Conservation (phyloP, 805 yeast genomes). For the Candida nanaspora region DNA sequence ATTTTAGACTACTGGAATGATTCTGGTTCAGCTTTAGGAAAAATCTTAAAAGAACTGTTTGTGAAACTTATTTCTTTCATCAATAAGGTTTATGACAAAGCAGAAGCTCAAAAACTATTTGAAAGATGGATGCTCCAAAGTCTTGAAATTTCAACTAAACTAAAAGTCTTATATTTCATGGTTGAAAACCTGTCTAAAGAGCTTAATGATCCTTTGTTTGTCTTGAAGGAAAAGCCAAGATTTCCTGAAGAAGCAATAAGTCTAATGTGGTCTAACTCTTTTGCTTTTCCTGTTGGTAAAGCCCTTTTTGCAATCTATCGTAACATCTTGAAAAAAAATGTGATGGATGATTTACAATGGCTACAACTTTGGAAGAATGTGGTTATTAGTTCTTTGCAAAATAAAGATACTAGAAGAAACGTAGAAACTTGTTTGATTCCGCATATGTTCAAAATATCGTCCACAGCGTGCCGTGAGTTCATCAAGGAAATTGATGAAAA, state of each 20-base stretch:
- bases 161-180: slow-evolving; percentile 56
- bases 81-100: slow-evolving; percentile 16
- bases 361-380: slow-evolving; percentile 41
- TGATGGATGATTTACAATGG: slow-evolving; percentile 33
- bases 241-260: slow-evolving; percentile 42
- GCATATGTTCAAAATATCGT: slow-evolving; percentile 47
- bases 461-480: slow-evolving; percentile 33
- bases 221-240: slow-evolving; percentile 36
- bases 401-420: slow-evolving; percentile 32
- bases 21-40: slow-evolving; percentile 62
- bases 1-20: slow-evolving; percentile 66
- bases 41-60: slow-evolving; percentile 59
- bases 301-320: slow-evolving; percentile 36
- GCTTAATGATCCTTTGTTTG: slow-evolving; percentile 29
- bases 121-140: slow-evolving; percentile 39
- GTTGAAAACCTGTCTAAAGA: slow-evolving; percentile 50
- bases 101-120: slow-evolving; percentile 16
- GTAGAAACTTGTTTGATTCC: slow-evolving; percentile 59
- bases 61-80: slow-evolving; percentile 40
- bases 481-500: slow-evolving; percentile 20
- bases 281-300: slow-evolving; percentile 65
- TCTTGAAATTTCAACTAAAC: slow-evolving; percentile 37
- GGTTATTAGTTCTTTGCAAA: slow-evolving; percentile 28
- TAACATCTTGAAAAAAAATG: slow-evolving; percentile 17
- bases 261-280: slow-evolving; percentile 46